phyloP scores from a whole-genome alignment of 1,139 yeast species.

The Magnusiomyces paraingens region DNA sequence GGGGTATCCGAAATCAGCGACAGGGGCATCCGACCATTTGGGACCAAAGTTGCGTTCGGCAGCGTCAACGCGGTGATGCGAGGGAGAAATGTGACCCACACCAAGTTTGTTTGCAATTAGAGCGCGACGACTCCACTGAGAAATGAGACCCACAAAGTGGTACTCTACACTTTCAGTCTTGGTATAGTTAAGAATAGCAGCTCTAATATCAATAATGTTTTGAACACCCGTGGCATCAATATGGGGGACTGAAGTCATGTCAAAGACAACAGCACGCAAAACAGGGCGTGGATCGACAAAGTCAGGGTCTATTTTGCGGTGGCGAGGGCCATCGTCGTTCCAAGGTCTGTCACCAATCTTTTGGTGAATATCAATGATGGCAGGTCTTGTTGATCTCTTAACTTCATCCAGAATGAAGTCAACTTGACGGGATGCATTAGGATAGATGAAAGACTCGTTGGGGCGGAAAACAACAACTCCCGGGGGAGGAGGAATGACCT shows the following conservation, averaged over 20 bases:
- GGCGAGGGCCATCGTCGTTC: constrained; percentile 79
- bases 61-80: neutral
- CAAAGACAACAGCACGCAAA: constrained; percentile 67
- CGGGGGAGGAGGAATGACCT: constrained; percentile 74
- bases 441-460: constrained; percentile 71
- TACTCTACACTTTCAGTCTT: constrained; percentile 72
- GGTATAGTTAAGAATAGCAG: constrained; percentile 65
- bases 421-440: constrained; percentile 69
- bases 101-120: constrained; percentile 79
- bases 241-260: constrained; percentile 69
- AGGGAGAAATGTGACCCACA: constrained; percentile 28
- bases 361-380: constrained; percentile 18
- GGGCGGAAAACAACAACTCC: constrained; percentile 86
- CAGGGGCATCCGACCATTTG: neutral
- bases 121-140: constrained; percentile 82
- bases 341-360: constrained; percentile 71
- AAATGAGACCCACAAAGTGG: constrained; percentile 79
- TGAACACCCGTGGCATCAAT: constrained; percentile 78
- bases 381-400: constrained; percentile 49
- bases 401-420: constrained; percentile 67
- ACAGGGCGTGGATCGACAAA: constrained; percentile 52
- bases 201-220: constrained; percentile 67
- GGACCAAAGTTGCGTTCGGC: constrained; percentile 4
- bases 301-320: constrained; percentile 4
- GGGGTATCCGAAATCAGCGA: neutral